These are phyloP conservation scores for Zoysia pacifica DNA, from an alignment of 176 grass and related monocot species.

Conservation along the genomic window DNA sequence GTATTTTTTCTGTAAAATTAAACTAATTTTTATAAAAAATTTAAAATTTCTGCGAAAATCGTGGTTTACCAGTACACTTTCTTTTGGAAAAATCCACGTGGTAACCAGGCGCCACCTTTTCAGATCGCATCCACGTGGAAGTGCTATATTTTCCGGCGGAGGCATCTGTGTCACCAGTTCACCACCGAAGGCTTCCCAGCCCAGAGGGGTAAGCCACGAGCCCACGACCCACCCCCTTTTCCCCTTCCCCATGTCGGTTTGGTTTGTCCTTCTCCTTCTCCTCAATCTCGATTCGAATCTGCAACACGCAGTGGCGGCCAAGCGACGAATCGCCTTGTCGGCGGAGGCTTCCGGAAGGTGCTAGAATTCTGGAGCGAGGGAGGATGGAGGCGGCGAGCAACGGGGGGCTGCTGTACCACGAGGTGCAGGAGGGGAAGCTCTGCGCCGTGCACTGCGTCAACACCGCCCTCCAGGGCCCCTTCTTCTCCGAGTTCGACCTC, in stretches of 20 bases:
- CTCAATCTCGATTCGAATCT: constrained; percentile 39
- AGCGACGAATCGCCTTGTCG: constrained; percentile 1
- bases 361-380: constrained; percentile 2
- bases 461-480: constrained; percentile 93
- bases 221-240: not conserved
- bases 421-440: constrained; percentile 96
- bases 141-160: too few species aligned
- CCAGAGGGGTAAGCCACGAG: too few species aligned
- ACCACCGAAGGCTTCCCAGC: too few species aligned
- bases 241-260: constrained; percentile 21
- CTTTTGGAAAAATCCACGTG: too few species aligned
- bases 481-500: constrained; percentile 99
- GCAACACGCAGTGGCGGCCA: not conserved
- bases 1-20: too few species aligned
- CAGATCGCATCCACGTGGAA: too few species aligned
- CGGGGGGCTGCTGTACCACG: constrained; percentile 92
- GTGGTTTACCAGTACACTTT: too few species aligned
- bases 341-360: not conserved
- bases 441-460: constrained; percentile 99
- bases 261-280: not conserved
- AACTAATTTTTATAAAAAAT: too few species aligned
- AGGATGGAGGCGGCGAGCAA: constrained; percentile 71
- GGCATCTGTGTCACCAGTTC: too few species aligned
- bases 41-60: too few species aligned
- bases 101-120: too few species aligned